These are phyloP conservation scores for Tetrahymena malaccensis DNA, from an alignment of 73 alveolate species.

Conservation along the genomic window DNA sequence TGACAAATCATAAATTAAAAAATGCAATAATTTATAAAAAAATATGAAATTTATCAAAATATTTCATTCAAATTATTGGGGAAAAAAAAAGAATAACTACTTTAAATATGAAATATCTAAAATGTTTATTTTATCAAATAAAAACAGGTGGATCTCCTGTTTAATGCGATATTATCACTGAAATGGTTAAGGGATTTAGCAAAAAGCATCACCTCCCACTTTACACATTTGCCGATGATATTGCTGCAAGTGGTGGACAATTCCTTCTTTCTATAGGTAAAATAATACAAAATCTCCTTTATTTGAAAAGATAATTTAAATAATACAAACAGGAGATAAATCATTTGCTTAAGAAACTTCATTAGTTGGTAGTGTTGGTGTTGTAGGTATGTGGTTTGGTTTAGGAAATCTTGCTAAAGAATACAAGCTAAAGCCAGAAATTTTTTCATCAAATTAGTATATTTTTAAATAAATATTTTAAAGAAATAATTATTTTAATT, in stretches of 20 bases:
- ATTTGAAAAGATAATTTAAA: background rate
- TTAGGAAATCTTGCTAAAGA: background rate
- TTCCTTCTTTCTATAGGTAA: background rate
- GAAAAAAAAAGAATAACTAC: too few relatives aligned
- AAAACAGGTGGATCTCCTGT: background rate
- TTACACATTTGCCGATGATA: background rate
- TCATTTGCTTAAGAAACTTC: background rate
- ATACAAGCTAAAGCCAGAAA: background rate
- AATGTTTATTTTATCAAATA: background rate
- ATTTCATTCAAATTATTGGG: too few relatives aligned
- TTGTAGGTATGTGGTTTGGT: background rate
- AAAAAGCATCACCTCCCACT: background rate
- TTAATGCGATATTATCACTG: background rate
- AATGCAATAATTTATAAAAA: background rate
- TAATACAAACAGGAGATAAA: background rate
- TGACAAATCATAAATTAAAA: too few relatives aligned
- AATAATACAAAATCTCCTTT: background rate
- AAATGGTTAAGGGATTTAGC: background rate
- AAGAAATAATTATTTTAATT: background rate
- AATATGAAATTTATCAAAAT: too few relatives aligned
- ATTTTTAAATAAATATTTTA: background rate
- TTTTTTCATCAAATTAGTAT: background rate
- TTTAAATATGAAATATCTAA: background rate
- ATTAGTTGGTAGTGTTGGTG: background rate
- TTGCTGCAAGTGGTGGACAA: background rate